phyloP scores from a whole-genome alignment of 2,329 filamentous ascomycete species.

The Acephala macrosclerotiorum region DNA sequence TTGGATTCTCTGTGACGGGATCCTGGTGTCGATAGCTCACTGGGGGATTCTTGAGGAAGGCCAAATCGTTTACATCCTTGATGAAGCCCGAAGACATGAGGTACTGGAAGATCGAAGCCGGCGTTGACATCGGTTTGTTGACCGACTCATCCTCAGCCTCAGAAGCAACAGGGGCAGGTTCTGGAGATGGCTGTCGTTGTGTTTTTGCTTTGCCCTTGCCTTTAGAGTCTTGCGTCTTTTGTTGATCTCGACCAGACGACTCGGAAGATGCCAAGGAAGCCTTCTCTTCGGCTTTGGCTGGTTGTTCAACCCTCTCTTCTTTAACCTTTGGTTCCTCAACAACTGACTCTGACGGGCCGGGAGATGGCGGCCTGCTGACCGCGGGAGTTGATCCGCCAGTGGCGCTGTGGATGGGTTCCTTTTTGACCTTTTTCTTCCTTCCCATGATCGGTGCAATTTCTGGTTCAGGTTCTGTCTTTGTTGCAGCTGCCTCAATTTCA shows the following conservation, averaged over 20 bases:
- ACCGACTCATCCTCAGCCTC: conserved; percentile 40
- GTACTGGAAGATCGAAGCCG: conserved; percentile 47
- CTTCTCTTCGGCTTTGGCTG: conserved; percentile 19
- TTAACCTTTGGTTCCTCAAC: conserved; percentile 19
- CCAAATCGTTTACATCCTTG: conserved; percentile 47
- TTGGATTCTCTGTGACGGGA: conserved; percentile 34
- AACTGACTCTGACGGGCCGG: conserved; percentile 26
- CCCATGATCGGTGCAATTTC: conserved; percentile 75
- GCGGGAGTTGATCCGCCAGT: conserved; percentile 39
- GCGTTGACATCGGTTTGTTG: conserved; percentile 41
- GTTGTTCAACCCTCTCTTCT: conserved; percentile 20
- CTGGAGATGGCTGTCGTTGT: conserved; percentile 31
- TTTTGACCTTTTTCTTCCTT: conserved; percentile 87
- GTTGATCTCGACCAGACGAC: conserved; percentile 20
- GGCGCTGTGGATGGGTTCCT: conserved; percentile 58
- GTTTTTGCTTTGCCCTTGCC: conserved; percentile 37
- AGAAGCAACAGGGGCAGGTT: conserved; percentile 29
- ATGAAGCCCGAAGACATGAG: conserved; percentile 47
- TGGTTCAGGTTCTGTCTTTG: conserved; percentile 48
- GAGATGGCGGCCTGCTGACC: conserved; percentile 39
- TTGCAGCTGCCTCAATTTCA: conserved; percentile 61
- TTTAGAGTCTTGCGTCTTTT: conserved; percentile 31
- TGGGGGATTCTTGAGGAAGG: conserved; percentile 49
- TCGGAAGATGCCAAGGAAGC: conserved; percentile 29
- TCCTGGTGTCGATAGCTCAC: conserved; percentile 46